Percentiles rank a stretch among this genome's conserved stretches.
These are phyloP conservation scores for Penicillium capsulatum DNA, from an alignment of 2,329 filamentous ascomycete species.

Conservation along the genomic window DNA sequence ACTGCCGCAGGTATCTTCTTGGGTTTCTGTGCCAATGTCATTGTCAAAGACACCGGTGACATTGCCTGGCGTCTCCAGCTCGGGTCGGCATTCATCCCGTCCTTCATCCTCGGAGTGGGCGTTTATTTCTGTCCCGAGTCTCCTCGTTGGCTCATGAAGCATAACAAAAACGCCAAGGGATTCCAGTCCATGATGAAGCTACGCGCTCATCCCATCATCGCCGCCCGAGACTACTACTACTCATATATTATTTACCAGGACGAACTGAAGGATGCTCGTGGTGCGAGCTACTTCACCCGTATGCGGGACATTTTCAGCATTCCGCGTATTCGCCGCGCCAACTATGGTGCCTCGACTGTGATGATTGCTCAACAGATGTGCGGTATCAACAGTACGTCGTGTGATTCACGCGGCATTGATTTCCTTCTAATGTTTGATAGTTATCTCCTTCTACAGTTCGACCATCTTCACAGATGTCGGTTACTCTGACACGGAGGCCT, in stretches of 20 bases:
- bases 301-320: slow-evolving; percentile 20
- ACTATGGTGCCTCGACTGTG: slow-evolving; percentile 25
- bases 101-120: slow-evolving; percentile 43
- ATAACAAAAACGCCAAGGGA: slow-evolving; percentile 25
- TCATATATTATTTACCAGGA: slow-evolving; percentile 32
- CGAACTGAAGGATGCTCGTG: slow-evolving; percentile 11
- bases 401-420: neutral
- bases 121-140: slow-evolving; percentile 45
- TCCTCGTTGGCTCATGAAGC: slow-evolving; percentile 40
- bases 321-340: slow-evolving; percentile 24
- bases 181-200: slow-evolving; percentile 35
- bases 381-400: slow-evolving; percentile 14
- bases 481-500: no score
- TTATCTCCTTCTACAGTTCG: slow-evolving; percentile 30
- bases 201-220: slow-evolving; percentile 32
- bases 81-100: slow-evolving; percentile 25
- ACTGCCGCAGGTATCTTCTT: slow-evolving; percentile 40
- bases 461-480: slow-evolving; percentile 15
- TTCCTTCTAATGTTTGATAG: slow-evolving; percentile 18
- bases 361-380: slow-evolving; percentile 32
- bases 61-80: no score
- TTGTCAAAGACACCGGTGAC: slow-evolving; percentile 3
- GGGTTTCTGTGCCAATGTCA: slow-evolving; percentile 42
- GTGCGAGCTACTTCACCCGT: slow-evolving; percentile 9
- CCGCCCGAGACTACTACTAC: slow-evolving; percentile 34